Conservation (phyloP, 345 rosid genomes). For the Acer yangbiense region DNA sequence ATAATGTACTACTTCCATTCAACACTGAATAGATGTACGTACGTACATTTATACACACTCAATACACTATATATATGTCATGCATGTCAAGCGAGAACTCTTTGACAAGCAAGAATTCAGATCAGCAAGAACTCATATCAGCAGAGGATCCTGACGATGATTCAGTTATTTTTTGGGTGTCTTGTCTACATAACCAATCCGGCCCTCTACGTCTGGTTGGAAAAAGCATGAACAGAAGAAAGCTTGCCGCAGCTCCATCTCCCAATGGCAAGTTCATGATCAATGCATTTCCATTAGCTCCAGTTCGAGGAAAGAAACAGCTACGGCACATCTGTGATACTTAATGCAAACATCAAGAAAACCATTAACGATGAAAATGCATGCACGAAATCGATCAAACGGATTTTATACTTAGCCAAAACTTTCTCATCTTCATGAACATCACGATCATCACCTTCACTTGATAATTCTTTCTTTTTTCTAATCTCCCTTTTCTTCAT, state of each 20-base stretch:
- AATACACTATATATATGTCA: too few species aligned
- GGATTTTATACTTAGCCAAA: conserved; percentile 8
- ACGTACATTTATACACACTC: too few species aligned
- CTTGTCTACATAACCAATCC: conserved; percentile 33
- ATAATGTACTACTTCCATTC: too few species aligned
- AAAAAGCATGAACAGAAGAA: conserved; percentile 45
- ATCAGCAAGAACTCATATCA: too few species aligned
- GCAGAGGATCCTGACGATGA: too few species aligned
- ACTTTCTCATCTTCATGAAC: too few species aligned
- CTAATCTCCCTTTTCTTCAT: not conserved
- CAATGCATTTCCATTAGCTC: conserved; percentile 21
- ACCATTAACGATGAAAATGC: conserved; percentile 45
- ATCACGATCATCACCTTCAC: too few species aligned
- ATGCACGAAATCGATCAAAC: conserved; percentile 45
- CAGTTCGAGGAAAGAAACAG: conserved; percentile 38
- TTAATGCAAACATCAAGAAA: conserved; percentile 52
- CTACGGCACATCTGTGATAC: conserved; percentile 39
- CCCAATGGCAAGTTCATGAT: conserved; percentile 39
- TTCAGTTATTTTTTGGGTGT: not conserved
- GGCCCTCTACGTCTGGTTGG: conserved; percentile 52
- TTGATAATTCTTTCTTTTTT: too few species aligned
- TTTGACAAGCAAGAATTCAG: too few species aligned
- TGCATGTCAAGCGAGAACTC: too few species aligned
- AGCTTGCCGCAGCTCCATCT: conserved; percentile 38
- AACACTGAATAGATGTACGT: too few species aligned